Conservation (phyloP, 805 yeast species). For the Sugiyamaella qingdaonensis region DNA sequence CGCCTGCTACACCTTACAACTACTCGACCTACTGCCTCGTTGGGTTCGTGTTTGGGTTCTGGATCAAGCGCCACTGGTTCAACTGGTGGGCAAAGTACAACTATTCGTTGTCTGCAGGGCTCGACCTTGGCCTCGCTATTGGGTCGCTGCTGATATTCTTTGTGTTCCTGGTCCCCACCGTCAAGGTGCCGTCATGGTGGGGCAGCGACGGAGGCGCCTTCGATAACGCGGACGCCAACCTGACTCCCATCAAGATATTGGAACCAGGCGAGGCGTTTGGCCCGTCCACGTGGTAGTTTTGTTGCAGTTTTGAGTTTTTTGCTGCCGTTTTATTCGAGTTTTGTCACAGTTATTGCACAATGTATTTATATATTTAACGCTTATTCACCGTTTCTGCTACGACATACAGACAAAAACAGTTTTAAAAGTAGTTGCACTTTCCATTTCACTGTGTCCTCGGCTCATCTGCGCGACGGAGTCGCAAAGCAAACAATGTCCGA, state of each 20-base stretch:
- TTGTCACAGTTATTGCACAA: background rate
- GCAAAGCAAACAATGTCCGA: too few species aligned
- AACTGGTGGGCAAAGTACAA: slow-evolving; percentile 78
- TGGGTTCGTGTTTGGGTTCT: slow-evolving; percentile 55
- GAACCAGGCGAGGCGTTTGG: slow-evolving; percentile 46
- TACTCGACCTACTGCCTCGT: slow-evolving; percentile 53
- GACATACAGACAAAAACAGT: background rate
- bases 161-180: slow-evolving; percentile 42
- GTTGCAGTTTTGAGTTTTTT: background rate
- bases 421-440: too few species aligned
- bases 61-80: slow-evolving; percentile 50
- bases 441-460: too few species aligned
- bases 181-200: slow-evolving; percentile 56
- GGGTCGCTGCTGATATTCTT: slow-evolving; percentile 57
- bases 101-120: slow-evolving; percentile 60
- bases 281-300: slow-evolving; percentile 41
- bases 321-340: too few species aligned
- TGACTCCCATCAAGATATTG: slow-evolving; percentile 33
- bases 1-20: slow-evolving; percentile 72
- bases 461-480: too few species aligned
- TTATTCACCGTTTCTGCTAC: too few species aligned
- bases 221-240: slow-evolving; percentile 35
- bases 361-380: background rate
- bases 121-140: slow-evolving; percentile 64
- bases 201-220: slow-evolving; percentile 42